Conservation (phyloP, 163 green algal species). For the Scenedesmus sp. region DNA sequence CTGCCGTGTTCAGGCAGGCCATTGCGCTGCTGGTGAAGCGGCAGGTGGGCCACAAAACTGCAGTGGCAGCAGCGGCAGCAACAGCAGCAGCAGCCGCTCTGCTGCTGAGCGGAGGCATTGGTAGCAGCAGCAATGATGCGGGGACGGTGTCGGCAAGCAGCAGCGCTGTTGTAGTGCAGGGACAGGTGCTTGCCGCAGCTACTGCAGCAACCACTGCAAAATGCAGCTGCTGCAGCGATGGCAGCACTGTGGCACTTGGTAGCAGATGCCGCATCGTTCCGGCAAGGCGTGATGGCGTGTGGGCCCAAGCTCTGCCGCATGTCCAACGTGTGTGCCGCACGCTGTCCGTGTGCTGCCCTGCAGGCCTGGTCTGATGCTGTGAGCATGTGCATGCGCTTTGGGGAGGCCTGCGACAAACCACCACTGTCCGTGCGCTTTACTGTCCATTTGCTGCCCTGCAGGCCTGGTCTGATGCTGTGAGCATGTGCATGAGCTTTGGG, state of each 20-base stretch:
- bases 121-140: not conserved
- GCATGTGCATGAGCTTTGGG: conserved; percentile 76
- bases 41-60: not conserved
- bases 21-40: conserved; percentile 58
- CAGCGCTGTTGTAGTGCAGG: too few species aligned
- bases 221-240: too few species aligned
- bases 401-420: not conserved
- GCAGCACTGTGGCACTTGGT: too few species aligned
- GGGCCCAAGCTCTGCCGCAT: too few species aligned
- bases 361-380: conserved; percentile 67
- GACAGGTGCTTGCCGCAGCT: not conserved
- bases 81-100: not conserved
- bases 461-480: conserved; percentile 68
- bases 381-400: conserved; percentile 25
- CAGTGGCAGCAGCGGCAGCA: not conserved
- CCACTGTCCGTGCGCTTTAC: not conserved
- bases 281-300: too few species aligned
- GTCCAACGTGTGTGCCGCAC: too few species aligned
- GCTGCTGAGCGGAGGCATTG: not conserved
- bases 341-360: not conserved
- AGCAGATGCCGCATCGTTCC: too few species aligned
- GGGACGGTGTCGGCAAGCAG: not conserved
- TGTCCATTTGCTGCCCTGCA: not conserved
- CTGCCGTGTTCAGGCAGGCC: conserved; percentile 74
- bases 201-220: not conserved